These are phyloP conservation scores for Cruciata laevipes DNA, from an alignment of 257 asterid genomes.

Conservation along the genomic window DNA sequence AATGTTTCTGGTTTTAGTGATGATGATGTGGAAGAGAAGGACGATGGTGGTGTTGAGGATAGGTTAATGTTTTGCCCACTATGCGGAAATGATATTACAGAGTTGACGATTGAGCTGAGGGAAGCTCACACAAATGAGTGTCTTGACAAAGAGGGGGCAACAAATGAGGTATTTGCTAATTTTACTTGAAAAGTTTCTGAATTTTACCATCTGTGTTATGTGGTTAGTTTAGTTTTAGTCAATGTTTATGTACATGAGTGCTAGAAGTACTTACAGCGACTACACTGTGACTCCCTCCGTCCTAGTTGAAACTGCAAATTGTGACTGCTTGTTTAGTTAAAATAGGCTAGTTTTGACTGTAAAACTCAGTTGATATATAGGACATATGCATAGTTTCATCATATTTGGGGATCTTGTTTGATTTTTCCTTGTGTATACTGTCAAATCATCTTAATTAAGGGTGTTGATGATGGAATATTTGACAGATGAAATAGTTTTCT, in stretches of 20 bases:
- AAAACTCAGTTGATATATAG: background rate
- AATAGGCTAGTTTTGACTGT: background rate
- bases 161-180: constrained; percentile 36
- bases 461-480: background rate
- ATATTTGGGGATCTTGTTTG: background rate
- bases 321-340: background rate
- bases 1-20: constrained; percentile 2
- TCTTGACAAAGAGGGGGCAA: constrained; percentile 52
- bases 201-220: background rate
- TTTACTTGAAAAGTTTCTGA: background rate
- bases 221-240: background rate
- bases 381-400: background rate
- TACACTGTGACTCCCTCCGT: background rate
- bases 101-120: constrained; percentile 43
- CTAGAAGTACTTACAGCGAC: background rate
- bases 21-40: constrained; percentile 15
- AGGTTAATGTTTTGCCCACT: constrained; percentile 57
- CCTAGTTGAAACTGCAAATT: background rate
- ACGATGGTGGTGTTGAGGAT: constrained; percentile 13
- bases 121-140: constrained; percentile 79
- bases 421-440: no score
- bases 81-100: constrained; percentile 74
- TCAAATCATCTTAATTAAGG: no score
- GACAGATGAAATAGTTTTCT: background rate
- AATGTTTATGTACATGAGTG: background rate